Evolutionary conservation across 495 filamentous ascomycete genomes (phyloP).

Genomic region (Aspergillus sparsus): DNA sequence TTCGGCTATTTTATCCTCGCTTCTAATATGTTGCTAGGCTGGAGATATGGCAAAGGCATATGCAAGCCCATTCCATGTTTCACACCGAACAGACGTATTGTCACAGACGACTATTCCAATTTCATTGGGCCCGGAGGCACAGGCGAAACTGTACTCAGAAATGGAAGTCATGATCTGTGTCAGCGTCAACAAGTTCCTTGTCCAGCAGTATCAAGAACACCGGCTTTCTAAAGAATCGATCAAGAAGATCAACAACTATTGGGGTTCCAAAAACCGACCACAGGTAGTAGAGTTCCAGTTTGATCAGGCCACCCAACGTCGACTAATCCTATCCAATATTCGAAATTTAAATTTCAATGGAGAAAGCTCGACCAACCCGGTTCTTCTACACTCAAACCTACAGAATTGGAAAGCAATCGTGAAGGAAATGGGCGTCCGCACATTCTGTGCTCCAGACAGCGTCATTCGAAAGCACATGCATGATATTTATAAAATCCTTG

Average conservation of each 20-base stretch:
- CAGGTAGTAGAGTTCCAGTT: slow-evolving; percentile 58
- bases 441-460: slow-evolving; percentile 56
- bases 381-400: slow-evolving; percentile 50
- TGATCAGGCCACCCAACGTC: slow-evolving; percentile 56
- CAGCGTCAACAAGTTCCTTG: slow-evolving; percentile 53
- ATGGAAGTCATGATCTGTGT: slow-evolving; percentile 56
- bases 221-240: slow-evolving; percentile 51
- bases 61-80: slow-evolving; percentile 15
- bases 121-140: slow-evolving; percentile 46
- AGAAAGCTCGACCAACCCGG: slow-evolving; percentile 35
- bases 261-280: slow-evolving; percentile 54
- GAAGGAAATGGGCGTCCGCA: slow-evolving; percentile 55
- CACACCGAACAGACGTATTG: slow-evolving; percentile 20
- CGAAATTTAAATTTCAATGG: slow-evolving; percentile 52
- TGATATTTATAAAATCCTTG: slow-evolving; percentile 53
- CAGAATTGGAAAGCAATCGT: slow-evolving; percentile 53
- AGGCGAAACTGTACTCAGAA: slow-evolving; percentile 55
- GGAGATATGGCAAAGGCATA: slow-evolving; percentile 26
- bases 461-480: slow-evolving; percentile 55
- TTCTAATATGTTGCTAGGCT: slow-evolving; percentile 23
- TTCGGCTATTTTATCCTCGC: background rate
- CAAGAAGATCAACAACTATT: slow-evolving; percentile 44
- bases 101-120: slow-evolving; percentile 37
- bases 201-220: slow-evolving; percentile 46
- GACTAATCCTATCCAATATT: slow-evolving; percentile 53